These are phyloP conservation scores for Pleurotus ostreatus DNA, from an alignment of 768 basidiomycete genomes.

Conservation along the genomic window DNA sequence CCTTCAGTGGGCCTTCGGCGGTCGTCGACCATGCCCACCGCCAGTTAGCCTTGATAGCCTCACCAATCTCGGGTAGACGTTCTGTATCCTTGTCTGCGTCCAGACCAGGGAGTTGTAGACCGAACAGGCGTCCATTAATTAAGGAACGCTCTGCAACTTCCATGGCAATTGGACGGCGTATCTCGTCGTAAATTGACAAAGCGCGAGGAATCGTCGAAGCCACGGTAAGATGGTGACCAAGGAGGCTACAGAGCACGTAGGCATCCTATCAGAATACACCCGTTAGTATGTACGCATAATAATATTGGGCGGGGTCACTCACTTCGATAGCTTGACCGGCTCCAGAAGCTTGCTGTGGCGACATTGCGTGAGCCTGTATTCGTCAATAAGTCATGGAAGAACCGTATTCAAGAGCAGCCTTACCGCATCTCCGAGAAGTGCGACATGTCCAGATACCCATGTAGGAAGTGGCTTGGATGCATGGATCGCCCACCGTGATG, in stretches of 20 bases:
- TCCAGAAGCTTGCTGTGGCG: slow-evolving; percentile 42
- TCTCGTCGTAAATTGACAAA: slow-evolving; percentile 30
- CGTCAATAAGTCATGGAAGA: not conserved
- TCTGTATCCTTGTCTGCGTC: slow-evolving; percentile 15
- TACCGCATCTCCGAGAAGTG: slow-evolving; percentile 43
- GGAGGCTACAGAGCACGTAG: slow-evolving; percentile 40
- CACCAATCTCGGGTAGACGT: slow-evolving; percentile 19
- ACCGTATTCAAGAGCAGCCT: not conserved
- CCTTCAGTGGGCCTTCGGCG: not conserved
- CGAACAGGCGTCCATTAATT: slow-evolving; percentile 25
- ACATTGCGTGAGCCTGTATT: slow-evolving; percentile 41
- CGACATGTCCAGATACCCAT: slow-evolving; percentile 32
- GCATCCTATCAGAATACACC: slow-evolving; percentile 32
- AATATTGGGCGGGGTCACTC: slow-evolving; percentile 6
- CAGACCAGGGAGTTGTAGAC: slow-evolving; percentile 18
- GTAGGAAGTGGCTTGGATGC: slow-evolving; percentile 29
- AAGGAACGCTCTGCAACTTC: slow-evolving; percentile 24
- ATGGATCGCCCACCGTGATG: slow-evolving; percentile 38
- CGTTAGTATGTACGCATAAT: not conserved
- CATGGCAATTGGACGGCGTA: slow-evolving; percentile 32
- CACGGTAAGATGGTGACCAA: slow-evolving; percentile 24
- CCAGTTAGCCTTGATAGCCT: slow-evolving; percentile 26
- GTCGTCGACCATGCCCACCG: slow-evolving; percentile 16
- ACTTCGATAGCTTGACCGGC: slow-evolving; percentile 52
- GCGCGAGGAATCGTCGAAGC: slow-evolving; percentile 23